These are phyloP conservation scores for Globisporangium recalcitrans DNA, from an alignment of 352 stramenopile species.

Conservation along the genomic window DNA sequence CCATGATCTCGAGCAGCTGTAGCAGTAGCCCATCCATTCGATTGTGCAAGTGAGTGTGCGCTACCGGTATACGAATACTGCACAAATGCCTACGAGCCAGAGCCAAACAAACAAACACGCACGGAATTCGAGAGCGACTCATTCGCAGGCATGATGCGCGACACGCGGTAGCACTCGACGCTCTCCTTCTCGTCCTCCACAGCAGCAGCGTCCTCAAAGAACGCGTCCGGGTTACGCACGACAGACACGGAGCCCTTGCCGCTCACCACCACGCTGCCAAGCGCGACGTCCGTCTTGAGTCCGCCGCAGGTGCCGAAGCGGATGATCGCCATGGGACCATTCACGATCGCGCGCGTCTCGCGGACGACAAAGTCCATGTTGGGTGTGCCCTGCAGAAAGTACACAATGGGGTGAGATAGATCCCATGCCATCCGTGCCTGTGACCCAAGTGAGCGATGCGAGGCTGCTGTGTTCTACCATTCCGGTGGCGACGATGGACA, in stretches of 20 bases:
- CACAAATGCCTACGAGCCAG: neutral
- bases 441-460: neutral
- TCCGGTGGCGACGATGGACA: conserved; percentile 58
- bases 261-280: conserved; percentile 50
- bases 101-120: neutral
- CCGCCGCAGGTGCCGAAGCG: conserved; percentile 61
- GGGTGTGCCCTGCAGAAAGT: conserved; percentile 31
- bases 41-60: no score
- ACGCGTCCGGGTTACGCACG: conserved; percentile 47
- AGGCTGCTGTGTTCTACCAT: no score
- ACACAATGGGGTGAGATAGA: neutral
- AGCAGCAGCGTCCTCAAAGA: conserved; percentile 25
- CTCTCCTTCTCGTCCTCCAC: no score
- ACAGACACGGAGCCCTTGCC: conserved; percentile 42
- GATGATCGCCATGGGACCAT: conserved; percentile 48
- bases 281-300: conserved; percentile 27
- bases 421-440: neutral
- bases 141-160: conserved; percentile 31
- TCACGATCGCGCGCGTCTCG: conserved; percentile 44
- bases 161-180: conserved; percentile 27
- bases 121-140: conserved; percentile 25
- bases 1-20: conserved; percentile 30
- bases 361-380: conserved; percentile 80
- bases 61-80: no score
- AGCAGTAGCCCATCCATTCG: no score